phyloP scores from a whole-genome alignment of 78 protist genomes.

The Dictyostelium purpureum region DNA sequence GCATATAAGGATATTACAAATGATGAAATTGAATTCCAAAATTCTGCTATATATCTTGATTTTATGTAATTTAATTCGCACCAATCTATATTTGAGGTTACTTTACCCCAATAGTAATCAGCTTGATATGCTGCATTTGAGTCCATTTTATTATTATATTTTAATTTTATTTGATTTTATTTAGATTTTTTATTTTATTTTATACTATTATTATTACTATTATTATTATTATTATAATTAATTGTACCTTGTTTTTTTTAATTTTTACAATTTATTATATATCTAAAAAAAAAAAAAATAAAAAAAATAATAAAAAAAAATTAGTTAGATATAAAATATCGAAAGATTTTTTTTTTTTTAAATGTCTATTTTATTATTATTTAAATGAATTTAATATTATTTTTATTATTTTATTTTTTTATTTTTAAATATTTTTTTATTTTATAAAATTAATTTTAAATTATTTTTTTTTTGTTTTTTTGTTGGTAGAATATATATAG shows the following conservation, averaged over 20 bases:
- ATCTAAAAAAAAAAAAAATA: background rate
- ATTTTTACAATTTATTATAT: no score
- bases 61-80: constrained; percentile 68
- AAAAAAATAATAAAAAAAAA: background rate
- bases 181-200: no score
- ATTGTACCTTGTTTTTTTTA: background rate
- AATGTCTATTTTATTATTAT: background rate
- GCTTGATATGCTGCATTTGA: no score
- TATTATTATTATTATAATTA: no score
- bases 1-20: constrained; percentile 32
- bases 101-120: constrained; percentile 41
- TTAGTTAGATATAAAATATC: background rate
- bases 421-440: no score
- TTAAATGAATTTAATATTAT: background rate
- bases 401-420: background rate
- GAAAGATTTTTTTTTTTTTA: background rate
- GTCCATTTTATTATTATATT: background rate
- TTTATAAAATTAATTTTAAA: no score
- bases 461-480: no score
- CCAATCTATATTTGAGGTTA: constrained; percentile 72
- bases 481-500: no score
- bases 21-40: constrained; percentile 60
- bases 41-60: constrained; percentile 68
- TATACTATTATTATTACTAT: no score
- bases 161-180: no score